phyloP scores from a whole-genome alignment of 2,329 filamentous ascomycete genomes.

The Beauveria rudraprayagi region DNA sequence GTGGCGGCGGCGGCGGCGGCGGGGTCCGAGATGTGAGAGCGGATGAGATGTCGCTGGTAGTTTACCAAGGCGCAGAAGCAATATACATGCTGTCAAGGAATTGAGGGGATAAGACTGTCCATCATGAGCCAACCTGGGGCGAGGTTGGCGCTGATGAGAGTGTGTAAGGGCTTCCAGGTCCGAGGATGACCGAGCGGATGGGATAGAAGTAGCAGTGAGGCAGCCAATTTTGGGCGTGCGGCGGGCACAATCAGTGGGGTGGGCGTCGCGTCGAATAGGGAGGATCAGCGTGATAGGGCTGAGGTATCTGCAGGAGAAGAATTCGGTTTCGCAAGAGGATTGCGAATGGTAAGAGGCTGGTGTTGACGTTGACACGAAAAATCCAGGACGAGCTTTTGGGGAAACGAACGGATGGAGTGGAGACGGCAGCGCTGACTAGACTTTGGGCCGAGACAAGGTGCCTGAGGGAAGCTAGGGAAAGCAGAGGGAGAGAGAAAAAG shows the following conservation, averaged over 20 bases:
- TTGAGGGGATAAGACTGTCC: slow-evolving; percentile 8
- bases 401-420: background rate
- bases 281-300: background rate
- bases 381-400: background rate
- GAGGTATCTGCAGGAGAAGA: background rate
- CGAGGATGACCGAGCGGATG: slow-evolving; percentile 2
- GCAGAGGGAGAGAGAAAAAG: no score
- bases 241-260: background rate
- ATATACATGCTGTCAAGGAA: slow-evolving; percentile 11
- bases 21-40: background rate
- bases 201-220: background rate
- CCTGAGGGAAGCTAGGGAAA: background rate
- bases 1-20: background rate
- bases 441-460: background rate
- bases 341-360: slow-evolving; percentile 4
- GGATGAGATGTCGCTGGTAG: background rate
- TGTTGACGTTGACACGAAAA: slow-evolving; percentile 7
- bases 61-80: slow-evolving; percentile 3
- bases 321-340: slow-evolving; percentile 4
- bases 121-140: slow-evolving; percentile 11
- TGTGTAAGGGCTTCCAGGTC: background rate
- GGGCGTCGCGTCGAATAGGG: background rate
- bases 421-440: background rate
- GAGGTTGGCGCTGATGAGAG: background rate
- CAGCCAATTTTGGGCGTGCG: background rate